phyloP scores from a whole-genome alignment of 352 stramenopile species.

The Phytophthora palmivora region DNA sequence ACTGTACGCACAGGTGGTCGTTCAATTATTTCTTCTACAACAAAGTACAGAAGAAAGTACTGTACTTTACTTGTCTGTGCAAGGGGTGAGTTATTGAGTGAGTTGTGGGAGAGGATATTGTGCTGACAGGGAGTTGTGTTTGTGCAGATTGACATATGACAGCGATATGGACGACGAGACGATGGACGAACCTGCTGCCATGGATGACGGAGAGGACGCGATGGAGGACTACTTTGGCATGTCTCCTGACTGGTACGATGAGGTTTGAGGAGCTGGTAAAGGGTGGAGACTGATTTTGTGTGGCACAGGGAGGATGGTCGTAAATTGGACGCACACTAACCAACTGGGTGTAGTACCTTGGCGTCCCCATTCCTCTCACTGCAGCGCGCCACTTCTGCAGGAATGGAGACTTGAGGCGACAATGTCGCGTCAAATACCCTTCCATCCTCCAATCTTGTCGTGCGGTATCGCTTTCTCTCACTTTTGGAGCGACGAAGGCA shows the following conservation, averaged over 20 bases:
- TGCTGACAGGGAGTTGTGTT: constrained; percentile 7
- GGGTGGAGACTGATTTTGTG: constrained; percentile 8
- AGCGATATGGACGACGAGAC: constrained; percentile 83
- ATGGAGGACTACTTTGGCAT: constrained; percentile 90
- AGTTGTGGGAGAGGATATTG: no score
- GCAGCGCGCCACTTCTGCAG: constrained; percentile 36
- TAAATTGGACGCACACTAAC: constrained; percentile 36
- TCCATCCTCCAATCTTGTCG: constrained; percentile 23
- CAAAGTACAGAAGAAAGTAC: constrained; percentile 92
- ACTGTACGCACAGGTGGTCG: constrained; percentile 75
- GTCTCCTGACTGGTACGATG: constrained; percentile 80
- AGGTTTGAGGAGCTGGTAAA: neutral
- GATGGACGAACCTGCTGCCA: constrained; percentile 71
- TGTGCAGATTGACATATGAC: constrained; percentile 58
- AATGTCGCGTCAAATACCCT: neutral
- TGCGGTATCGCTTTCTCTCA: constrained; percentile 32
- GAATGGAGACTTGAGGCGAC: constrained; percentile 20
- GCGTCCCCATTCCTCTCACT: constrained; percentile 16
- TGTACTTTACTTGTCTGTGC: constrained; percentile 95
- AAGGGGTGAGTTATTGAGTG: constrained; percentile 61
- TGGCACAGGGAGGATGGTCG: constrained; percentile 59
- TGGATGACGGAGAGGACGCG: constrained; percentile 80
- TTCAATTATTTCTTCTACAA: constrained; percentile 98
- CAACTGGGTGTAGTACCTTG: constrained; percentile 11
- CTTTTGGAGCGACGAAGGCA: constrained; percentile 23